These are phyloP conservation scores for Globisporangium cederbergense DNA, from an alignment of 352 stramenopile species.

Conservation along the genomic window DNA sequence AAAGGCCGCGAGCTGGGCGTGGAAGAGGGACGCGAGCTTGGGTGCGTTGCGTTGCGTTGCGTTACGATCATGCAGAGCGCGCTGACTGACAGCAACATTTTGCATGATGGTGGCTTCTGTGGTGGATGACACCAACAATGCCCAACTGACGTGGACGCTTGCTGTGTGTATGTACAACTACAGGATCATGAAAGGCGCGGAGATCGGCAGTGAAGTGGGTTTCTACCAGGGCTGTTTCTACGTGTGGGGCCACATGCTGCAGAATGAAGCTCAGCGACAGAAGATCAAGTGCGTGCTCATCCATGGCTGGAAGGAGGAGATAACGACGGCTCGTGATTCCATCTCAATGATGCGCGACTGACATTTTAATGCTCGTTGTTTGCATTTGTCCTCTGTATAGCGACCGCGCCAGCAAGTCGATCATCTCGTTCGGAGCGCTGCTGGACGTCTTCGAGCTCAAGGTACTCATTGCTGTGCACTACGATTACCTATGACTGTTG, in stretches of 20 bases:
- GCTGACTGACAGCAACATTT: background rate
- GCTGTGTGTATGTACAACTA: background rate
- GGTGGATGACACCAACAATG: background rate
- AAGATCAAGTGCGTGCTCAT: conserved; percentile 42
- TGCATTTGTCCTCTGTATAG: conserved; percentile 18
- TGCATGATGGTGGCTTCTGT: background rate
- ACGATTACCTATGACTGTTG: background rate
- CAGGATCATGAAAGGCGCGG: conserved; percentile 72
- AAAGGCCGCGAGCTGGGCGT: conserved; percentile 55
- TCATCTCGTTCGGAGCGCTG: conserved; percentile 48
- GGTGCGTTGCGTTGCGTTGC: conserved; percentile 27
- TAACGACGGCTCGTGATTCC: background rate
- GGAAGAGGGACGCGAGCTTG: conserved; percentile 70
- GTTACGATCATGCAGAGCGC: background rate
- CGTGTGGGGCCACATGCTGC: conserved; percentile 62
- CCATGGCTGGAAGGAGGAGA: background rate
- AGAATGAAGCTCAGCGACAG: conserved; percentile 26
- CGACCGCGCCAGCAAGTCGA: conserved; percentile 52
- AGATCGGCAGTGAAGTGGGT: conserved; percentile 78
- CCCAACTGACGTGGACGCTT: conserved; percentile 3
- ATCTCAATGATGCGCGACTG: background rate
- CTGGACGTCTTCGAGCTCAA: conserved; percentile 63
- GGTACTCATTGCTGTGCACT: conserved; percentile 23
- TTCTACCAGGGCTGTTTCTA: conserved; percentile 81
- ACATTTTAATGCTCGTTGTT: background rate